These are phyloP conservation scores for Zizania latifolia DNA, from an alignment of 176 grass and related monocot species.

Conservation along the genomic window DNA sequence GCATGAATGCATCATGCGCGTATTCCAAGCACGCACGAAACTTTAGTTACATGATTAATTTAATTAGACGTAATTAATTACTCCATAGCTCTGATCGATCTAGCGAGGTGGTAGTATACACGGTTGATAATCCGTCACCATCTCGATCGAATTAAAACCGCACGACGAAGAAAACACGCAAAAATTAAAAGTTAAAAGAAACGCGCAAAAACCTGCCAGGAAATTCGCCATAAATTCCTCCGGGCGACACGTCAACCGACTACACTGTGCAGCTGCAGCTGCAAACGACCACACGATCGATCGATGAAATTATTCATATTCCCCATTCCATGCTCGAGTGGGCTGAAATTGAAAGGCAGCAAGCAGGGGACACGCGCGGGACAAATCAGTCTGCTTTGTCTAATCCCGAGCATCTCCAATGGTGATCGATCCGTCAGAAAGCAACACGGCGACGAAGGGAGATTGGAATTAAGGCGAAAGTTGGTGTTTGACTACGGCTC, in stretches of 20 bases:
- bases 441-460: background rate
- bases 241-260: background rate
- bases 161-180: background rate
- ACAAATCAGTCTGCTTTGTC: background rate
- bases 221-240: background rate
- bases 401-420: background rate
- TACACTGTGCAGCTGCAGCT: background rate
- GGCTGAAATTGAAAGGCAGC: no score
- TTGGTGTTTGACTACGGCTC: slow-evolving; percentile 12
- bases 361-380: background rate
- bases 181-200: background rate
- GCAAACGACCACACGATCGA: background rate
- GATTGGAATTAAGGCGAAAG: background rate
- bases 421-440: background rate
- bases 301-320: no score
- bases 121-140: background rate
- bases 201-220: background rate
- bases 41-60: no score
- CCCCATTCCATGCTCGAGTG: no score
- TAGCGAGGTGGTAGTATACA: no score
- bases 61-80: no score
- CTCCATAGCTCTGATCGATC: no score
- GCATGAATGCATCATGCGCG: no score
- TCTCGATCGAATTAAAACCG: background rate
- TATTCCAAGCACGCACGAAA: no score